phyloP scores from a whole-genome alignment of 2,329 filamentous ascomycete species.

The Pseudopithomyces chartarum region DNA sequence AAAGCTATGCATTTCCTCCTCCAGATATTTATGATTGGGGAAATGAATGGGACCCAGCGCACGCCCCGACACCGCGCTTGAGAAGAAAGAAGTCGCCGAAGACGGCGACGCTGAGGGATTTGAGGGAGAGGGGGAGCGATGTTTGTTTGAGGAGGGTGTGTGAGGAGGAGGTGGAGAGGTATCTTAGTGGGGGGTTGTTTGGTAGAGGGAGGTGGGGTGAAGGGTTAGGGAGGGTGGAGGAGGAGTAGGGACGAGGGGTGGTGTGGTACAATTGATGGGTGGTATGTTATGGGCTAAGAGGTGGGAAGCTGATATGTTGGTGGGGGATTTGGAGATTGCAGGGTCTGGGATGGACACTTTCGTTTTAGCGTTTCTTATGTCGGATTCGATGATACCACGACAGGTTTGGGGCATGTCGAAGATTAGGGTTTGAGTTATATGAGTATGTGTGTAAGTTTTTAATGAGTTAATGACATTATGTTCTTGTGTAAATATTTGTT shows the following conservation, averaged over 20 bases:
- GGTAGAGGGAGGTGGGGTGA: background rate
- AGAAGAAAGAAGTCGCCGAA: constrained; percentile 29
- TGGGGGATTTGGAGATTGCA: no score
- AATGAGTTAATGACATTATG: no score
- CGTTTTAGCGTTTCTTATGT: background rate
- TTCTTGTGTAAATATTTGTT: no score
- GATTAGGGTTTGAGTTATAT: no score
- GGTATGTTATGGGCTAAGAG: no score
- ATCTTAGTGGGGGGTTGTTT: constrained; percentile 35
- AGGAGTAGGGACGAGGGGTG: background rate
- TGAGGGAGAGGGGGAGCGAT: constrained; percentile 42
- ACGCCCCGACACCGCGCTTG: constrained; percentile 20
- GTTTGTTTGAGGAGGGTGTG: constrained; percentile 38
- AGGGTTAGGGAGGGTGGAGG: background rate
- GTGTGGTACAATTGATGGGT: no score
- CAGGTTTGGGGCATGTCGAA: no score
- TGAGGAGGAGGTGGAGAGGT: constrained; percentile 35
- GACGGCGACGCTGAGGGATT: constrained; percentile 34
- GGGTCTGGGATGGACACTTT: no score
- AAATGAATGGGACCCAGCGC: constrained; percentile 5
- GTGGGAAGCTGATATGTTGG: no score
- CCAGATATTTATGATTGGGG: constrained; percentile 9
- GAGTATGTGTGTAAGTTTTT: no score
- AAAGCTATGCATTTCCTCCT: constrained; percentile 15
- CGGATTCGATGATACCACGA: background rate